Evolutionary conservation across 73 alveolate genomes (phyloP).

Genomic region (Effrenium voratum): DNA sequence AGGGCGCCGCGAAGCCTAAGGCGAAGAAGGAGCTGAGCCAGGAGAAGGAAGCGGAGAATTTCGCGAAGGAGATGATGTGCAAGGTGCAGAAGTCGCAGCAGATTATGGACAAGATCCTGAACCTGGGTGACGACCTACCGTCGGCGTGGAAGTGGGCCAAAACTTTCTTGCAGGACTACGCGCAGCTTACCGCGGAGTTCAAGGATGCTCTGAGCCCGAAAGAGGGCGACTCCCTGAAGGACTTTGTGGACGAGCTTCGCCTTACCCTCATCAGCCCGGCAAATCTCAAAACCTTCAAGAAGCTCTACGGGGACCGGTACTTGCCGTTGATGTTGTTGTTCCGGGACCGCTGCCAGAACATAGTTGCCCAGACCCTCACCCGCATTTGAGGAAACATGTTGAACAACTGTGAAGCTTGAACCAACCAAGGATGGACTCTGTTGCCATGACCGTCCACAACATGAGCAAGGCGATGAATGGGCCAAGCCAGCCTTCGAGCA

Average conservation of each 20-base stretch:
- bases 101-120: background rate
- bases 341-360: background rate
- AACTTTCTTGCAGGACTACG: background rate
- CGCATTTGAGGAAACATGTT: background rate
- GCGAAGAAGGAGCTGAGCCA: background rate
- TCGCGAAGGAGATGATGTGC: background rate
- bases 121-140: background rate
- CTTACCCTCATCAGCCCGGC: background rate
- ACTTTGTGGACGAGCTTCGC: slow-evolving; percentile 13
- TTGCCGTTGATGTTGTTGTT: background rate
- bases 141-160: slow-evolving; percentile 12
- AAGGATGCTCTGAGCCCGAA: background rate
- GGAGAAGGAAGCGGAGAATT: background rate
- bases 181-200: background rate
- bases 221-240: background rate
- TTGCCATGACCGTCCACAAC: background rate
- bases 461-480: background rate
- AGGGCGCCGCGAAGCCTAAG: background rate
- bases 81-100: background rate
- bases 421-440: background rate
- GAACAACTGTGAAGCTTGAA: background rate
- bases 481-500: background rate
- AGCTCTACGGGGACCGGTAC: background rate
- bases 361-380: background rate
- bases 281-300: background rate